A percentile compares a stretch with the other conserved stretches of the same genome.
phyloP scores from a whole-genome alignment of 352 stramenopile genomes.

The Phytophthora rubi region DNA sequence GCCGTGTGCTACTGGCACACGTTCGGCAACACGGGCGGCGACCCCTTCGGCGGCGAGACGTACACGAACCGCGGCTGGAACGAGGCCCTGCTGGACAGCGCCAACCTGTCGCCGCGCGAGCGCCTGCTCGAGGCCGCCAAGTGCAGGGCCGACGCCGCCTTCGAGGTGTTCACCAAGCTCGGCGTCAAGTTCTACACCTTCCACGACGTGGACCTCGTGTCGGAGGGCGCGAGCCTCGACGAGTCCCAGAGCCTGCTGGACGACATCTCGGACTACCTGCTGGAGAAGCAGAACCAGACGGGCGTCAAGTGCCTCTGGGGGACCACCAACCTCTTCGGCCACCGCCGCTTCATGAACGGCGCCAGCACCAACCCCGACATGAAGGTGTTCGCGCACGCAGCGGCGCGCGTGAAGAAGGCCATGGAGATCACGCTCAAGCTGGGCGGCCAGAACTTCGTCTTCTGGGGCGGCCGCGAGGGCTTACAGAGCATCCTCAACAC shows the following conservation, averaged over 20 bases:
- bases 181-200: conserved; percentile 88
- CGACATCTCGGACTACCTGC: conserved; percentile 52
- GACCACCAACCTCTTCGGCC: conserved; percentile 83
- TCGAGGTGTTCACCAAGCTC: conserved; percentile 90
- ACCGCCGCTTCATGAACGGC: conserved; percentile 88
- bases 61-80: conserved; percentile 58
- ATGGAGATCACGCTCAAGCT: conserved; percentile 87
- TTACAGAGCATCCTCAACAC: conserved; percentile 87
- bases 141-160: conserved; percentile 78
- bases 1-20: conserved; percentile 73
- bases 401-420: conserved; percentile 84
- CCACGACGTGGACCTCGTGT: conserved; percentile 84
- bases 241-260: conserved; percentile 46
- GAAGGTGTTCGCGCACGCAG: conserved; percentile 79
- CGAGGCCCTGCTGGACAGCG: conserved; percentile 12
- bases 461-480: conserved; percentile 87
- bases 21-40: conserved; percentile 41
- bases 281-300: conserved; percentile 72
- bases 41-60: conserved; percentile 45
- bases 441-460: conserved; percentile 87
- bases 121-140: conserved; percentile 74
- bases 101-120: conserved; percentile 47
- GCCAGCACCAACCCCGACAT: conserved; percentile 85
- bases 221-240: conserved; percentile 62
- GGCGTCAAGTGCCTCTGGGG: conserved; percentile 84